A percentile compares a stretch with the other conserved stretches of the same genome.
Conservation (phyloP, 148 eudicot species). For the Silene conica region DNA sequence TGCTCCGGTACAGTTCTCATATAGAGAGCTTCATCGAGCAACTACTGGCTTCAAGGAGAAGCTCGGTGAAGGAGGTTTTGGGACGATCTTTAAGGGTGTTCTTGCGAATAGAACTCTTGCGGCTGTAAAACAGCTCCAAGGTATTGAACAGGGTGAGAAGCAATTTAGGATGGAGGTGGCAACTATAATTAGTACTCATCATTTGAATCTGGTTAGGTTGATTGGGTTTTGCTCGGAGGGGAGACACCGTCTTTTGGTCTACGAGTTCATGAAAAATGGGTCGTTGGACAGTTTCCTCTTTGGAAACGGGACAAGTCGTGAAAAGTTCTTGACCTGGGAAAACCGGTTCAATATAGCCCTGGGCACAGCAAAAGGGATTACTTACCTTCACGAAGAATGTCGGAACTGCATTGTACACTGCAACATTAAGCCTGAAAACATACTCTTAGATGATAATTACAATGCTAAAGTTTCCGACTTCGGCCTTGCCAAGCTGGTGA, state of each 20-base stretch:
- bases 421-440: constrained; percentile 86
- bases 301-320: constrained; percentile 29
- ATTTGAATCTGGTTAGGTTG: constrained; percentile 75
- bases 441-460: constrained; percentile 64
- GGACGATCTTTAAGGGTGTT: constrained; percentile 70
- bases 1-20: constrained; percentile 82
- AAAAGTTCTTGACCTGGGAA: constrained; percentile 55
- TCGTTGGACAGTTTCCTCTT: constrained; percentile 72
- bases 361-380: constrained; percentile 72
- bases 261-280: constrained; percentile 84
- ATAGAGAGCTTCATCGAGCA: constrained; percentile 57
- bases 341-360: constrained; percentile 56
- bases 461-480: constrained; percentile 80
- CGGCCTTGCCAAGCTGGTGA: constrained; percentile 74
- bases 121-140: constrained; percentile 84
- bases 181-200: constrained; percentile 90
- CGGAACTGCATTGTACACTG: constrained; percentile 84
- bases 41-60: constrained; percentile 77
- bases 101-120: constrained; percentile 53
- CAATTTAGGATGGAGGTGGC: constrained; percentile 96
- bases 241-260: constrained; percentile 70
- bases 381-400: constrained; percentile 91
- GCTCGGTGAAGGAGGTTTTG: constrained; percentile 90
- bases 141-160: constrained; percentile 90
- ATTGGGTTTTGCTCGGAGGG: constrained; percentile 92